Conservation (phyloP, 2,329 filamentous ascomycete genomes). For the Colletotrichum lini region DNA sequence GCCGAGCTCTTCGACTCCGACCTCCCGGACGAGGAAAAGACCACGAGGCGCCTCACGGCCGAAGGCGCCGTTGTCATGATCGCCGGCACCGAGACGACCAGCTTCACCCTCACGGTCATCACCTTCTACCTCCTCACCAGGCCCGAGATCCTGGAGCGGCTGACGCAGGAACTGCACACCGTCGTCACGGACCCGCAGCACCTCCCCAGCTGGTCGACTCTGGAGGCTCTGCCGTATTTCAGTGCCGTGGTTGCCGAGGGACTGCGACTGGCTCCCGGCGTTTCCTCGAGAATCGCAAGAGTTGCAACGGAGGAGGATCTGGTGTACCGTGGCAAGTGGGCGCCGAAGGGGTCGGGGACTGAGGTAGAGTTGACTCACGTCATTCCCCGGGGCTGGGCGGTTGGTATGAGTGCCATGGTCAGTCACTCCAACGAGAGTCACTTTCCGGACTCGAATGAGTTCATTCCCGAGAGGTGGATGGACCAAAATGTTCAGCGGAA, state of each 20-base stretch:
- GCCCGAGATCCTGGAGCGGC: conserved; percentile 39
- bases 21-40: conserved; percentile 55
- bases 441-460: conserved; percentile 36
- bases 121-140: conserved; percentile 48
- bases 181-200: conserved; percentile 44
- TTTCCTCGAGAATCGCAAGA: conserved; percentile 34
- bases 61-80: conserved; percentile 55
- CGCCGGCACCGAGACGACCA: conserved; percentile 56
- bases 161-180: conserved; percentile 46
- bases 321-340: conserved; percentile 42
- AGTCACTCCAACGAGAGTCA: conserved; percentile 41
- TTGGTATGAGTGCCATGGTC: conserved; percentile 41
- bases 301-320: conserved; percentile 44
- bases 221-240: conserved; percentile 57
- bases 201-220: conserved; percentile 45
- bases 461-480: conserved; percentile 46
- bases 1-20: conserved; percentile 48
- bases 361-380: conserved; percentile 29
- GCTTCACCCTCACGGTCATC: conserved; percentile 44
- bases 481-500: conserved; percentile 25
- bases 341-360: neutral
- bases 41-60: conserved; percentile 50
- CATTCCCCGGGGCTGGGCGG: conserved; percentile 27
- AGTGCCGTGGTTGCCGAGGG: conserved; percentile 43
- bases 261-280: conserved; percentile 43